These are phyloP conservation scores for rapeseed (Brassica napus) DNA, from an alignment of 345 rosid species.

Conservation along the genomic window Da-Ae NC_063441.1:16818001-16818500, in stretches of 20 bases:
- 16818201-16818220: background rate
- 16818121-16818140: conserved; percentile 25
- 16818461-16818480: no score
- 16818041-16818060: conserved; percentile 29
- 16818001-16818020: background rate
- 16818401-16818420: no score
- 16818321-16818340: conserved; percentile 58
- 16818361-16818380: no score
- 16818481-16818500: no score
- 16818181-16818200: conserved; percentile 1
- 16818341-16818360: background rate
- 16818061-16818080: conserved; percentile 2
- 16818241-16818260: background rate
- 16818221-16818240: conserved; percentile 1
- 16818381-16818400: no score
- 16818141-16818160: conserved; percentile 12
- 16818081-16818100: conserved; percentile 28
- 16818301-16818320: conserved; percentile 48
- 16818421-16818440: no score
- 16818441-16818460: no score
- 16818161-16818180: background rate
- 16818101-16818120: conserved; percentile 12
- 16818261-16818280: conserved; percentile 30
- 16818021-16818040: conserved; percentile 2
- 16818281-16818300: conserved; percentile 59